Conservation (phyloP, 2,329 filamentous ascomycete genomes). For the Hypoxylon sp. region DNA sequence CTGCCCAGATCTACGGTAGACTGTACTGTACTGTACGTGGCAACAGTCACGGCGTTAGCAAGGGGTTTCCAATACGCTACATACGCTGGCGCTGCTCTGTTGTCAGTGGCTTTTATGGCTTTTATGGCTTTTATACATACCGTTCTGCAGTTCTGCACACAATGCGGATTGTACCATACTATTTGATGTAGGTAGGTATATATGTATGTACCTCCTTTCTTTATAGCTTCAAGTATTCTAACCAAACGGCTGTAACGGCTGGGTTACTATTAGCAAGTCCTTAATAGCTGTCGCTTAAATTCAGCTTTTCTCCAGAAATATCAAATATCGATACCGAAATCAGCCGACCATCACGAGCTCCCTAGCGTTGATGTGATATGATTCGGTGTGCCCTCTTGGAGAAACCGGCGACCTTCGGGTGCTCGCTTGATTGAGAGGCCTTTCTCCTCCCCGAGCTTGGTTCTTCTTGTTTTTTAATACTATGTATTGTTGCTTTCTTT, state of each 20-base stretch:
- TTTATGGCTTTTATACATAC: no score
- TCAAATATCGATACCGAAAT: slow-evolving; percentile 30
- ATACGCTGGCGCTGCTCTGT: no score
- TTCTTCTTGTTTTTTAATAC: background rate
- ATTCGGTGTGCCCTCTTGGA: slow-evolving; percentile 35
- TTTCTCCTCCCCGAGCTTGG: slow-evolving; percentile 8
- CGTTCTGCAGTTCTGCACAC: no score
- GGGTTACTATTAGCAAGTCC: no score
- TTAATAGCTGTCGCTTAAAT: slow-evolving; percentile 12
- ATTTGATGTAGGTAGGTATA: background rate
- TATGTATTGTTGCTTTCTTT: background rate
- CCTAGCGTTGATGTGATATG: no score
- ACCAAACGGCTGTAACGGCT: no score
- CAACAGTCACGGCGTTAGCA: no score
- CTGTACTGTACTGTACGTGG: slow-evolving; percentile 4
- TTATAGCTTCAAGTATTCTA: no score
- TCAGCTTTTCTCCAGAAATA: slow-evolving; percentile 13
- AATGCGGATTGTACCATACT: no score
- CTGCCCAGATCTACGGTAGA: slow-evolving; percentile 4
- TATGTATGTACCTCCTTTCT: slow-evolving; percentile 15
- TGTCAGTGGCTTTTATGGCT: no score
- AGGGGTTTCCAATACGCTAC: no score
- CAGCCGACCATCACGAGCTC: slow-evolving; percentile 36
- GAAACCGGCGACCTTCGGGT: slow-evolving; percentile 35
- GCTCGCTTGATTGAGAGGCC: slow-evolving; percentile 22